Base-by-base conservation (phyloP, 2,329 filamentous ascomycete species). In the Xylariaceae sp. region DNA sequence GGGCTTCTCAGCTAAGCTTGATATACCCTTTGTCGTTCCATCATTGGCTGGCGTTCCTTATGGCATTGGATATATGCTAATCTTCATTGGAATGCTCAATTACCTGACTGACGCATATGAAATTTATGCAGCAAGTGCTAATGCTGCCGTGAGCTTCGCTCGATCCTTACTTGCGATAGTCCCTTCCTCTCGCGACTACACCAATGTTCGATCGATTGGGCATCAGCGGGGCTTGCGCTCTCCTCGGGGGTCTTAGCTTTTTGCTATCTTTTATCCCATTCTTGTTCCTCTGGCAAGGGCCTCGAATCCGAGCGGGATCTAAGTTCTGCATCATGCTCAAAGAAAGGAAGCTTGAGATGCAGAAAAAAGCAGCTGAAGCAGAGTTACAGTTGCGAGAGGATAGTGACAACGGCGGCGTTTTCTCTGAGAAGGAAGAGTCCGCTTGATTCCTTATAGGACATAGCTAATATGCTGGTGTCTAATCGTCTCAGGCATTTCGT, bases 281-380 rank as follows among this genome's bases (percentile, higher is more conserved):
- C 50, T 41, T 76, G 20, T 79, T 79, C 44, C 69, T 79, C 38
- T 77, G 74, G 72, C 74, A 77, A 52, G 76, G 75, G 2, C 69
- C 74, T 34, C 61, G 55, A 29, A 78, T 87, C 35, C 71, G 82
- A 20, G 72, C 69, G 20, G 72, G 73, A 10, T 81, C 76, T 41
- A 74, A 69, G 48, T 86, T 86, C 55, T 86, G 82, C 55, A 76
- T 79, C 55, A 77, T 78, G 37, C 60, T 86, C 44, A 69, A 69
- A 43, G 64, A 76, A 61, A 64, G 68, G 46, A 80, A 75, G 55
- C 68, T 69, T 22, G 71, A 75, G 52, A 64, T 74, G 65, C 60
- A 66, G 43, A 60, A 62, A 11, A 67, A 59, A 44, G 64, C 66
- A 7, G 67, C 72, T 32, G 67, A 68, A 37, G 42, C n/a, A 42